These are phyloP conservation scores for Zymoseptoria tritici DNA, from an alignment of 2,329 filamentous ascomycete species.

Conservation along the genomic window DNA sequence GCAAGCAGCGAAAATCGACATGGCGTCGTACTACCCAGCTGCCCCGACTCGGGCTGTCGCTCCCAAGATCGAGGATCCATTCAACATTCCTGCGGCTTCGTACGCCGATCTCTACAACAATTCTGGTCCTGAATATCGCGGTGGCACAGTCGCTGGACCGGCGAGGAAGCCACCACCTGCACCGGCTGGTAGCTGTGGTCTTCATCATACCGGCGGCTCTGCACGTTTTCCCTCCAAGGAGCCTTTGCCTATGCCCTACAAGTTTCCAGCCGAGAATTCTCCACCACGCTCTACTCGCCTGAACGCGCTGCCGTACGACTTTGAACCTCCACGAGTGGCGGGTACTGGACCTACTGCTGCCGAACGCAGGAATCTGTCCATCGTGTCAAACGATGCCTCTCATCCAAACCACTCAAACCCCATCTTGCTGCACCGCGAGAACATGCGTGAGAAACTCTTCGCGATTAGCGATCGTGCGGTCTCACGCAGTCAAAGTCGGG, in stretches of 20 bases:
- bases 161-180: background rate
- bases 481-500: slow-evolving; percentile 22
- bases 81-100: background rate
- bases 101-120: background rate
- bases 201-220: background rate
- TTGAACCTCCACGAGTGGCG: background rate
- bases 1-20: background rate
- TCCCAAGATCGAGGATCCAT: background rate
- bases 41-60: background rate
- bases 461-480: slow-evolving; percentile 24
- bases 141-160: background rate
- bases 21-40: background rate
- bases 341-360: background rate
- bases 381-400: background rate
- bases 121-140: background rate
- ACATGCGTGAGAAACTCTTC: slow-evolving; percentile 23
- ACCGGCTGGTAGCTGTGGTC: too few species aligned
- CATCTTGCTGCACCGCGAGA: slow-evolving; percentile 11
- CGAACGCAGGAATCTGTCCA: background rate
- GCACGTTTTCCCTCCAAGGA: background rate
- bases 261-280: background rate
- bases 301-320: background rate
- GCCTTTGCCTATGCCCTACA: background rate
- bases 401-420: slow-evolving; percentile 5
- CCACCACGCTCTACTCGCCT: background rate